Evolutionary conservation across 805 yeast species (phyloP), one percentile per base, ranked within the genome.

Genomic region (Schizosaccharomyces osmophilus): DNA sequence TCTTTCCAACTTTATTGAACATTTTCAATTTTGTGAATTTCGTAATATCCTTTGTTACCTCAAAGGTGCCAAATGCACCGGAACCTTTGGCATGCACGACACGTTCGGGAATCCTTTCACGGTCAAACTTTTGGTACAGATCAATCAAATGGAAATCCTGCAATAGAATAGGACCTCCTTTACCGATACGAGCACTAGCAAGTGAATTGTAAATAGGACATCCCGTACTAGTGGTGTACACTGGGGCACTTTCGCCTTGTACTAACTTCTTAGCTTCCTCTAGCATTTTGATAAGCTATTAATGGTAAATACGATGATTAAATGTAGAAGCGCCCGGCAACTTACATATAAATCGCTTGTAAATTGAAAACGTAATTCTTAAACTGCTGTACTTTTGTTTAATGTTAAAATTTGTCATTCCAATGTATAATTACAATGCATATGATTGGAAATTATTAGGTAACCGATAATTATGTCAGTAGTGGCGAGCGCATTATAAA

Each of bases 81-180:
- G 89, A 84, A 67, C 95, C 95, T 71, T 87, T 87, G 62, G 95
- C 95, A 69, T 87, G 95, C 43, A 87, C 95, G 63, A 87, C 95
- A 73, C 95, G 78, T 74, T 87, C 95, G 11, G 95, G 95, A 65
- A 87, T 84, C 72, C 95, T 77, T 73, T 87, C 95, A 66, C 95
- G 78, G 73, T 85, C 94, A 68, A 87, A 87, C 72, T 79, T 83
- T 24, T 83, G 76, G 39, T 82, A 68, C 59, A 76, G 71, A 66
- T 81, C 85, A 55, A 81, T 69, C 62, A 80, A 72, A 70, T 80
- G 79, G 68, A 74, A 73, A 69, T 81, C 85, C 69, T 80, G 83
- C 58, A 81, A 67, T 61, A 81, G 72, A 61, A 80, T 70, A 13
- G 84, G 84, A 29, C 85, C 85, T 59, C 71, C 76, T 29, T 76